Evolutionary conservation across 2,329 filamentous ascomycete species (phyloP).

Genomic region (Trichoderma oligosporum): DNA sequence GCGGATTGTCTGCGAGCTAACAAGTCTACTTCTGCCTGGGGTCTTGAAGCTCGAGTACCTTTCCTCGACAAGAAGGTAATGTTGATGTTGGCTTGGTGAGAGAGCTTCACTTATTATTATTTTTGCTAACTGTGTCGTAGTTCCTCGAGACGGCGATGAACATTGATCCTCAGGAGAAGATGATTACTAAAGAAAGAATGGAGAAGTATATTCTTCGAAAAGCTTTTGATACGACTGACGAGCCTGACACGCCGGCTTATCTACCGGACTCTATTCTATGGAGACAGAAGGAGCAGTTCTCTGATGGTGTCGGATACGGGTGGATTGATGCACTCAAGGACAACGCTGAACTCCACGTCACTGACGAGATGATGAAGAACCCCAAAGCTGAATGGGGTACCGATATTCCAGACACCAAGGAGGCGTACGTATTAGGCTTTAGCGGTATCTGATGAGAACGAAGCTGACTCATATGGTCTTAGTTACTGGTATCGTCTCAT

Average conservation of each 20-base stretch:
- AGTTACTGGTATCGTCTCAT: conserved; percentile 96
- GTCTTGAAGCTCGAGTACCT: conserved; percentile 92
- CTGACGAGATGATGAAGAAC: conserved; percentile 97
- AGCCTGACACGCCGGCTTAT: conserved; percentile 77
- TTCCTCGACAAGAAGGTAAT: conserved; percentile 90
- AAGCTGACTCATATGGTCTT: conserved; percentile 27
- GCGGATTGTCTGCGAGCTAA: conserved; percentile 97
- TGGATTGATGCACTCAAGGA: conserved; percentile 99
- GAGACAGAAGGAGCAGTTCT: conserved; percentile 99
- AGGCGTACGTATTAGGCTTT: conserved; percentile 60
- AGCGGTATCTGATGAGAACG: neutral
- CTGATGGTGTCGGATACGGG: conserved; percentile 95
- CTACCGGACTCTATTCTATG: conserved; percentile 95
- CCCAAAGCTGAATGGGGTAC: conserved; percentile 93
- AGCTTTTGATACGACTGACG: conserved; percentile 89
- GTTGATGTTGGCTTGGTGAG: too few species aligned
- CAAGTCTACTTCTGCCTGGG: conserved; percentile 98
- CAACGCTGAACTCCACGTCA: conserved; percentile 81
- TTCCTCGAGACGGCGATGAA: conserved; percentile 93
- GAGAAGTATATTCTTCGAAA: conserved; percentile 99
- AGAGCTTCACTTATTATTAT: neutral
- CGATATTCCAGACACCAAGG: conserved; percentile 93
- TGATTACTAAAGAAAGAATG: conserved; percentile 84
- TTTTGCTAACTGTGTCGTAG: conserved; percentile 33
- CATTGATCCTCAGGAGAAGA: conserved; percentile 91